Evolutionary conservation across 257 asterid species (phyloP).

Genomic region (Plantago ovata): DNA sequence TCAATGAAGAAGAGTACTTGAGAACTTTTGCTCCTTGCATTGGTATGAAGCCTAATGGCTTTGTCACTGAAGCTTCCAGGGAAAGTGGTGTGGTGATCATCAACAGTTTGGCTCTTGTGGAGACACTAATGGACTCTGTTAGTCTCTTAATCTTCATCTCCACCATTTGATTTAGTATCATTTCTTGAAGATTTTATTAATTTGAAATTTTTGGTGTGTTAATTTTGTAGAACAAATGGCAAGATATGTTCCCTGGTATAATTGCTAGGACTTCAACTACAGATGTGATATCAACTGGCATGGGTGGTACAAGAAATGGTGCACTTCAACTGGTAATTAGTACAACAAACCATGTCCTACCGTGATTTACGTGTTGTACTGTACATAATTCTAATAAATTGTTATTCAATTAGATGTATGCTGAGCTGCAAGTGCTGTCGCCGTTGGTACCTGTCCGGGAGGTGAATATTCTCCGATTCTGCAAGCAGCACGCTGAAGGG

Average conservation of each 20-base stretch:
- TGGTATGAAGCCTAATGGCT: constrained; percentile 46
- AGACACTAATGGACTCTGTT: constrained; percentile 60
- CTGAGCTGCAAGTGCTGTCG: constrained; percentile 84
- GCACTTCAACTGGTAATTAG: constrained; percentile 70
- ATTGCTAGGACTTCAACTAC: constrained; percentile 52
- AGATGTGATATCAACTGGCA: constrained; percentile 59
- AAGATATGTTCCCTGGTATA: constrained; percentile 71
- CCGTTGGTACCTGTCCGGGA: constrained; percentile 88
- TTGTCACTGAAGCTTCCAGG: constrained; percentile 47
- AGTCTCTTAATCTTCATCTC: constrained; percentile 14
- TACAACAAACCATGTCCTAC: too few species aligned
- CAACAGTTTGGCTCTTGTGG: constrained; percentile 47
- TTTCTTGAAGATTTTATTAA: neutral
- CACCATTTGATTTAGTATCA: neutral
- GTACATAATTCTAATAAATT: neutral
- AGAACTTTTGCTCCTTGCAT: constrained; percentile 40
- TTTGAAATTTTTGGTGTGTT: neutral
- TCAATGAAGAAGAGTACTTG: constrained; percentile 44
- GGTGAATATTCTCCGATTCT: constrained; percentile 85
- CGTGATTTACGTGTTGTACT: neutral
- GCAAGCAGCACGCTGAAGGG: constrained; percentile 96
- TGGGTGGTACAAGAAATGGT: constrained; percentile 75
- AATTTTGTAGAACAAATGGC: constrained; percentile 45
- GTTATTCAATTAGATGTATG: constrained; percentile 61
- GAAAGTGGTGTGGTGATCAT: constrained; percentile 45